phyloP scores from a whole-genome alignment of 2,329 filamentous ascomycete species.

The Stemphylium beticola region DNA sequence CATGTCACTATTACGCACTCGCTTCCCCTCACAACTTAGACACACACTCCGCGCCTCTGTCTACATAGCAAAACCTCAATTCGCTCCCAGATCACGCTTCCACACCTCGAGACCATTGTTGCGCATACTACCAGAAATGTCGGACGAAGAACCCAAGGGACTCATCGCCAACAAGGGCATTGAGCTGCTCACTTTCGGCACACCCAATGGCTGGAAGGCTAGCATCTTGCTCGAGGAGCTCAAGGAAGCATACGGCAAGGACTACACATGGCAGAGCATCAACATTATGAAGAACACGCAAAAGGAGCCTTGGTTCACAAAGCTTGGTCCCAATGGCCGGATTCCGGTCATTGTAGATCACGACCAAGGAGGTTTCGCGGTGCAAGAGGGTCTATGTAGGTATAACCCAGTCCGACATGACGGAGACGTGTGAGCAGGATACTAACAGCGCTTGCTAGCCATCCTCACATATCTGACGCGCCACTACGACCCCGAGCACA shows the following conservation, averaged over 20 bases:
- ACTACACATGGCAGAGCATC: constrained; percentile 65
- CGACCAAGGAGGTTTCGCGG: constrained; percentile 64
- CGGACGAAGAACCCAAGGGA: constrained; percentile 56
- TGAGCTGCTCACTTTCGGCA: constrained; percentile 66
- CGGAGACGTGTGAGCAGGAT: background rate
- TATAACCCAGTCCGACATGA: background rate
- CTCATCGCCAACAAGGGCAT: constrained; percentile 68
- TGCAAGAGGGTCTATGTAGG: constrained; percentile 52
- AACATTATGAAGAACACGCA: constrained; percentile 67
- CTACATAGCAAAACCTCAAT: constrained; percentile 16
- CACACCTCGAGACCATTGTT: constrained; percentile 27
- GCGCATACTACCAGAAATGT: constrained; percentile 31
- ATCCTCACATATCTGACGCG: constrained; percentile 55
- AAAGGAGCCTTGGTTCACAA: constrained; percentile 71
- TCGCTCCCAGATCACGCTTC: constrained; percentile 21
- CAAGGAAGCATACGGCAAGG: constrained; percentile 65
- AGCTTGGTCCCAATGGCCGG: constrained; percentile 67
- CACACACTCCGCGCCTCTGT: constrained; percentile 16
- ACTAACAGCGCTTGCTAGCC: constrained; percentile 27
- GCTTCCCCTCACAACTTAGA: constrained; percentile 23
- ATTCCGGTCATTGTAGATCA: constrained; percentile 72
- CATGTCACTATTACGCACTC: constrained; percentile 32
- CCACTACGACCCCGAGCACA: constrained; percentile 56
- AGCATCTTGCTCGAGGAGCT: constrained; percentile 70
- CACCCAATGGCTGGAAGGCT: constrained; percentile 60